Evolutionary conservation across 208 protist genomes (phyloP).

Genomic region (Wallacemonas sp.): DNA sequence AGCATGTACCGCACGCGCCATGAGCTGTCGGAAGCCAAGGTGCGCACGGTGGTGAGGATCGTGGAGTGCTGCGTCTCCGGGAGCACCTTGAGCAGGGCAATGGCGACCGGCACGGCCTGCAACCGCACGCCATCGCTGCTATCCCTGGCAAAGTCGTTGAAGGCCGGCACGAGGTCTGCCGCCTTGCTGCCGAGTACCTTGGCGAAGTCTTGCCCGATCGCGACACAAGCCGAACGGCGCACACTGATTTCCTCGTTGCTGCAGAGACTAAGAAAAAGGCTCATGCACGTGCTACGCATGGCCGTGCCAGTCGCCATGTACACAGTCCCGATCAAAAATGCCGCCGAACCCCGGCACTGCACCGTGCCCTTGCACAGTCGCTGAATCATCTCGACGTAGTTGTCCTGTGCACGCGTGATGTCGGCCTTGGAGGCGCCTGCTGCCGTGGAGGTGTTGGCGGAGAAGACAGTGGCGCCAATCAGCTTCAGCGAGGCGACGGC

Average conservation of each 20-base stretch:
- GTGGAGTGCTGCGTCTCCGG: slow-evolving; percentile 67
- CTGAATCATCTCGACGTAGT: slow-evolving; percentile 88
- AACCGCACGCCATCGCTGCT: slow-evolving; percentile 97
- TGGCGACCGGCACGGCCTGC: slow-evolving; percentile 92
- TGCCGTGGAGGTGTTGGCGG: slow-evolving; percentile 13
- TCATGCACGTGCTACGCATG: slow-evolving; percentile 54
- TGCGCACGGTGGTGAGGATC: slow-evolving; percentile 82
- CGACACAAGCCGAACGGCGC: slow-evolving; percentile 91
- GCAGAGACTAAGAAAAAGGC: slow-evolving; percentile 84
- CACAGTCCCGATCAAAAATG: slow-evolving; percentile 89
- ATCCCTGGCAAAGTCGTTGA: slow-evolving; percentile 90
- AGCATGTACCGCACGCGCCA: slow-evolving; percentile 99
- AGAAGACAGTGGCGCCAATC: slow-evolving; percentile 73
- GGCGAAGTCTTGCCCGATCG: slow-evolving; percentile 86
- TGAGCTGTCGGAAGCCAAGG: slow-evolving; percentile 88
- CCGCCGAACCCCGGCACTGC: slow-evolving; percentile 94
- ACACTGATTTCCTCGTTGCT: slow-evolving; percentile 98
- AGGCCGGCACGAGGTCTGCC: slow-evolving; percentile 90
- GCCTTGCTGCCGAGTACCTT: slow-evolving; percentile 53
- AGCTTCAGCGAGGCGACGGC: slow-evolving; percentile 80
- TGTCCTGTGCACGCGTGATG: slow-evolving; percentile 52
- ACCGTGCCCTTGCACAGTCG: slow-evolving; percentile 92
- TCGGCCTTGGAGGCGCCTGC: slow-evolving; percentile 3
- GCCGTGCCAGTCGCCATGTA: slow-evolving; percentile 65
- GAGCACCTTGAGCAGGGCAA: slow-evolving; percentile 86